Base-by-base conservation (phyloP, 176 grass and related monocot species). In the Aegilops bicornis region DNA sequence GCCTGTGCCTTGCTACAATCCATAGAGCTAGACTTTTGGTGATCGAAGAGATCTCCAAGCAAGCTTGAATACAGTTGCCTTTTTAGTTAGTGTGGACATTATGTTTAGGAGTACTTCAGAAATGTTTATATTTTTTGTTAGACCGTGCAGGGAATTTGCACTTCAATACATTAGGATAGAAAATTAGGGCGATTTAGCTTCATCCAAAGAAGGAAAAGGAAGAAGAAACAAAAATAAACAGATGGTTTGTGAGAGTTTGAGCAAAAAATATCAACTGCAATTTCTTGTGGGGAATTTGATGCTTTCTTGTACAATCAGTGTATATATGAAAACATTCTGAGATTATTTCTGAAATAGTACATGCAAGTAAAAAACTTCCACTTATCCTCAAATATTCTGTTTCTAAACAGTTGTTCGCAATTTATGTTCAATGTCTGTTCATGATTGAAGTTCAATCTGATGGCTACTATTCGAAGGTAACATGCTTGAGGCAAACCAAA, bases 1-100 rank as follows among this genome's bases (percentile, higher is more conserved):
- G 87, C 29, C 37, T 92, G 11, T 89, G 86, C 83, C 86, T 92
- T 25, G 86, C 79, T 69, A 92, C 86, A 19, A 84, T 89, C 43
- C 71, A 92, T 59, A 92, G 73, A 37, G 91, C 80, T 70, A 70
- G 90, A 69, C 20, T 70, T 54, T 81, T 91, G 39, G 89, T 91
- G 70, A 78, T 88, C 16, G 36, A 77, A 69, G 83, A 89, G 69
- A 82, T 86, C 25, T 77, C 88, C 36, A 77, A 48, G 32, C 59
- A 89, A 66, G 10, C 76, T 27, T 89, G 40, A 80, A 17, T 43
- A 47, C 22, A 48, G 30, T 31, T 16, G 13, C 7, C 37, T 35
- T 12, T 35, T 76, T 48, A 47, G 22, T 24, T 76, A 76, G 71
- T 35, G 2, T 64, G 12, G 13, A 84, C 11, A 76, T 76, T 75